Percentiles rank a stretch among this genome's conserved stretches.
Evolutionary conservation across 2,329 filamentous ascomycete genomes (phyloP).

Genomic region (Tolypocladium ophioglossoides): DNA sequence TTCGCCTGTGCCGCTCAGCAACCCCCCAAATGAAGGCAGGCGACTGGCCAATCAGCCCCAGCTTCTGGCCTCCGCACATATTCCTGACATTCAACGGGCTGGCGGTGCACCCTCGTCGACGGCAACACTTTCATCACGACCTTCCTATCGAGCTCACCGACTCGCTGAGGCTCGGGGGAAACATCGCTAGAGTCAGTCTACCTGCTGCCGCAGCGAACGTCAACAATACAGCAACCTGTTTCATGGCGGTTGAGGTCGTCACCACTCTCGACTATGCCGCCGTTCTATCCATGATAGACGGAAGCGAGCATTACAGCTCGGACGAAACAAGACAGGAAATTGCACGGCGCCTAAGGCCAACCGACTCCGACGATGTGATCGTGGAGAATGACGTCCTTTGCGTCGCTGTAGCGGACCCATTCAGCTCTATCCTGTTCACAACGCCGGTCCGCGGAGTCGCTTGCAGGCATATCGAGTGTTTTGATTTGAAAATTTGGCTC

Average conservation of each 20-base stretch:
- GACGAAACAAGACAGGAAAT: slow-evolving; percentile 47
- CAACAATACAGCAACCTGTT: slow-evolving; percentile 26
- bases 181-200: slow-evolving; percentile 47
- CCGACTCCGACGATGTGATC: slow-evolving; percentile 46
- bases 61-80: slow-evolving; percentile 59
- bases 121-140: slow-evolving; percentile 64
- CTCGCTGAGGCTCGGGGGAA: slow-evolving; percentile 44
- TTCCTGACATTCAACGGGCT: slow-evolving; percentile 58
- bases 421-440: slow-evolving; percentile 52
- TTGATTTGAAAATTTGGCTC: slow-evolving; percentile 79
- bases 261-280: slow-evolving; percentile 38
- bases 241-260: slow-evolving; percentile 61
- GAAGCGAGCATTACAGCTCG: slow-evolving; percentile 27
- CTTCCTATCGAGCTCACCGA: slow-evolving; percentile 65
- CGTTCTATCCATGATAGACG: slow-evolving; percentile 28
- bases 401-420: slow-evolving; percentile 57
- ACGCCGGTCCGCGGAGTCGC: slow-evolving; percentile 58
- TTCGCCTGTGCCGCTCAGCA: slow-evolving; percentile 48
- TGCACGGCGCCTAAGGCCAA: slow-evolving; percentile 29
- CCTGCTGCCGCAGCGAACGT: slow-evolving; percentile 15
- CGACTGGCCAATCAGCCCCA: slow-evolving; percentile 53
- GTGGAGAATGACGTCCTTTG: slow-evolving; percentile 44
- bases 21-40: slow-evolving; percentile 25
- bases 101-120: slow-evolving; percentile 50
- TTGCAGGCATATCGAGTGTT: slow-evolving; percentile 78